A percentile compares a stretch with the other conserved stretches of the same genome.
These are phyloP conservation scores for Pestalotiopsis fici DNA, from an alignment of 2,329 filamentous ascomycete species.

Conservation along the genomic window DNA sequence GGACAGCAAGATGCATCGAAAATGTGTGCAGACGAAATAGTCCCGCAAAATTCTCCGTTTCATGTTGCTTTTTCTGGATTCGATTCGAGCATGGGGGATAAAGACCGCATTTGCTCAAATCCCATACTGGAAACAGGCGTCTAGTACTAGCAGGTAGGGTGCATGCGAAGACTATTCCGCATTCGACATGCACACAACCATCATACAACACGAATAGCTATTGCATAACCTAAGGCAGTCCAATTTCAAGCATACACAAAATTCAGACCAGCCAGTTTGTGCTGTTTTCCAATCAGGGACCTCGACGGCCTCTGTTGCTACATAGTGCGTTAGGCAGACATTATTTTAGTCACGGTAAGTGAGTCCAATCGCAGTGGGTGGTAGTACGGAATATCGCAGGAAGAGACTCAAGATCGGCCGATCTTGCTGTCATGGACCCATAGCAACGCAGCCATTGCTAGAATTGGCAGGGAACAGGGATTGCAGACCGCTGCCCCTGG, in stretches of 20 bases:
- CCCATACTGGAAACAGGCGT: background rate
- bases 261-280: too few species aligned
- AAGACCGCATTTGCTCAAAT: constrained; percentile 7
- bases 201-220: background rate
- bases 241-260: too few species aligned
- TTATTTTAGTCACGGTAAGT: background rate
- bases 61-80: background rate
- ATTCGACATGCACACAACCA: background rate
- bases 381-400: background rate
- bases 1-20: background rate
- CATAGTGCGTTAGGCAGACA: background rate
- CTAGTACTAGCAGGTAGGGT: background rate
- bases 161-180: background rate
- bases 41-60: background rate
- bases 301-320: background rate
- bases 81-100: background rate
- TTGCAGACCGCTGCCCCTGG: background rate
- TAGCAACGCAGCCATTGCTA: background rate
- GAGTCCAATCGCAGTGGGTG: background rate
- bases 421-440: background rate
- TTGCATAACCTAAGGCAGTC: too few species aligned
- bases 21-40: background rate
- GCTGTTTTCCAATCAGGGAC: too few species aligned
- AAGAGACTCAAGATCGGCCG: background rate
- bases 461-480: background rate